Evolutionary conservation across 352 stramenopile species (phyloP).

Genomic region (Pythium biforme): DNA sequence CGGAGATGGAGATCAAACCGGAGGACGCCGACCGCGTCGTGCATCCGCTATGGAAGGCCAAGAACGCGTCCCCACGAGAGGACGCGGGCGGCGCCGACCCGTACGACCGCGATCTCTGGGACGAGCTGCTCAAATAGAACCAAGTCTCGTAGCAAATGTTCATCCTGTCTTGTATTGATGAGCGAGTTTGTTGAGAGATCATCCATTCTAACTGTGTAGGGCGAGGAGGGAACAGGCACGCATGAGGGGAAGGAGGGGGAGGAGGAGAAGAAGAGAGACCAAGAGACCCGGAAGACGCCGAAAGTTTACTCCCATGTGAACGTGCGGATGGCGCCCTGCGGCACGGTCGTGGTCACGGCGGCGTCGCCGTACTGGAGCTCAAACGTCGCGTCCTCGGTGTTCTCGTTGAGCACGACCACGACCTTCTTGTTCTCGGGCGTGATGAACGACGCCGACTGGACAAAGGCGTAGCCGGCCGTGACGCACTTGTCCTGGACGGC

Average conservation of each 20-base stretch:
- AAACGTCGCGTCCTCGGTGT: constrained; percentile 71
- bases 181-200: no score
- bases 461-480: constrained; percentile 75
- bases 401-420: constrained; percentile 83
- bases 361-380: constrained; percentile 48
- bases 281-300: background rate
- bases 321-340: constrained; percentile 62
- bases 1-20: constrained; percentile 61
- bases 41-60: constrained; percentile 39
- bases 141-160: background rate
- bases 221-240: background rate
- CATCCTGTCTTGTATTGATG: no score
- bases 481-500: constrained; percentile 61
- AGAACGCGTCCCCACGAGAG: constrained; percentile 11
- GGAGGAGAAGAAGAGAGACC: background rate
- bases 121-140: constrained; percentile 48
- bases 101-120: constrained; percentile 68
- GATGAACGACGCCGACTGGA: constrained; percentile 66
- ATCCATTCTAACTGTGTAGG: background rate
- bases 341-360: constrained; percentile 53
- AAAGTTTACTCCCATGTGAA: constrained; percentile 57
- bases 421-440: constrained; percentile 75
- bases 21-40: constrained; percentile 37
- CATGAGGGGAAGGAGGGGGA: background rate
- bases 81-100: constrained; percentile 31